Evolutionary conservation across 202 grass and related monocot genomes (phyloP), one percentile per base, ranked within the genome.

Genomic region (Panicum hallii): DNA sequence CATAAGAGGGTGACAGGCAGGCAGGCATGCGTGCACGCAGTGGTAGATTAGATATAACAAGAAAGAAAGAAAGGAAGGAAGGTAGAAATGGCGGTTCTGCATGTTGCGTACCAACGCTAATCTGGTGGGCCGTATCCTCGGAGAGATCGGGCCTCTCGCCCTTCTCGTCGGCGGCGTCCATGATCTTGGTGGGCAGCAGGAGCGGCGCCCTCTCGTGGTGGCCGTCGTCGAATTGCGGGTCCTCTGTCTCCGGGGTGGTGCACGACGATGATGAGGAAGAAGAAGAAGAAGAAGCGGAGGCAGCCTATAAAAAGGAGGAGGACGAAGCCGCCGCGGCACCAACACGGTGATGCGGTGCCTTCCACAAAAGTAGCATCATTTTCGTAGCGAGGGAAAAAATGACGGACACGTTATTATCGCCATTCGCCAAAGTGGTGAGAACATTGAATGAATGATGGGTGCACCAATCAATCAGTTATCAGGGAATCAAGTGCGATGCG

Each of bases 111-210:
- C 96, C 96, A 6, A 90, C 70, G 82, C 96, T 96, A 60, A 99
- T 99, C 89, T 94, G 91, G 79, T 99, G 96, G 4, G 90, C 96
- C 0, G 96, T 99, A 13, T 96, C 93, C 1, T 94, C 91, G 7
- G 91, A 87, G 52, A 75, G 34, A 20, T 80, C 20, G 6, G 83
- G 7, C 42, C 9, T 84, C 9, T 87, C 63, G 2, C 53, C 54
- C 70, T 87, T 87, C 2, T 90, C 89, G 10, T 70, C 80, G 53
- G 36, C 67, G 62, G 32, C 63, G 45, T 49, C 77, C 77, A 82
- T 82, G 67, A 75, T 87, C 63, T 84, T 75, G 80, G 9, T 13
- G 48, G 75, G 63, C 61, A 84, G 80, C 38, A 76, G 79, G 66
- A 82, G 69, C 36, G 70, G 80, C 14, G 46, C 34, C 77, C 12